phyloP scores from a whole-genome alignment of 179 eudicot species.

The Actinidia chinensis region DNA sequence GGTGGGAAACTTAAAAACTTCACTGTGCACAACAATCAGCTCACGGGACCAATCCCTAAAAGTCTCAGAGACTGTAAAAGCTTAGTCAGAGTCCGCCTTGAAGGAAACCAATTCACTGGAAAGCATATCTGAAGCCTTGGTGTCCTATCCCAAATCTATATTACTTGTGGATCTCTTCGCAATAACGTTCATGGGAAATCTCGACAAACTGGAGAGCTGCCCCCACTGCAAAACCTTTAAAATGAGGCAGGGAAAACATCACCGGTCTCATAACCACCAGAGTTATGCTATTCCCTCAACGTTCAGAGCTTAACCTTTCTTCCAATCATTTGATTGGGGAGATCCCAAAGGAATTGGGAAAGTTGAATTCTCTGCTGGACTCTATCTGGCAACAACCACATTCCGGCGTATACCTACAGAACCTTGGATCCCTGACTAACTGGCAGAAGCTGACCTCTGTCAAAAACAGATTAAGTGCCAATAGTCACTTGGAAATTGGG shows the following conservation, averaged over 20 bases:
- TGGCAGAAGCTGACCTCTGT: constrained; percentile 42
- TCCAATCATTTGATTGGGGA: constrained; percentile 43
- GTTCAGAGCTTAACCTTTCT: constrained; percentile 44
- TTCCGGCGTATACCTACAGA: constrained; percentile 45
- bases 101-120: constrained; percentile 38
- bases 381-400: constrained; percentile 45
- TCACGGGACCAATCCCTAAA: constrained; percentile 40
- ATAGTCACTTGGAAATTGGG: too few species aligned
- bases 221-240: constrained; percentile 38
- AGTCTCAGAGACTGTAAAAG: constrained; percentile 48
- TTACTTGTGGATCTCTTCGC: constrained; percentile 40
- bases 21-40: constrained; percentile 31
- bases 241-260: constrained; percentile 39
- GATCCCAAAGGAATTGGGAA: constrained; percentile 49
- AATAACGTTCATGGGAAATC: constrained; percentile 45
- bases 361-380: constrained; percentile 34
- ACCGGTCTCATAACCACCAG: constrained; percentile 44
- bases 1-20: constrained; percentile 42
- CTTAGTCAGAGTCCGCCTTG: constrained; percentile 42
- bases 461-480: too few species aligned
- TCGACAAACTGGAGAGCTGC: constrained; percentile 43
- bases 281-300: constrained; percentile 34
- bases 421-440: constrained; percentile 32
- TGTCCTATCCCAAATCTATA: constrained; percentile 37
- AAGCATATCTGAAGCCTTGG: constrained; percentile 46